Base-by-base conservation (phyloP, 306 rosid genomes). In the Chamaecrista fasciculata region DNA sequence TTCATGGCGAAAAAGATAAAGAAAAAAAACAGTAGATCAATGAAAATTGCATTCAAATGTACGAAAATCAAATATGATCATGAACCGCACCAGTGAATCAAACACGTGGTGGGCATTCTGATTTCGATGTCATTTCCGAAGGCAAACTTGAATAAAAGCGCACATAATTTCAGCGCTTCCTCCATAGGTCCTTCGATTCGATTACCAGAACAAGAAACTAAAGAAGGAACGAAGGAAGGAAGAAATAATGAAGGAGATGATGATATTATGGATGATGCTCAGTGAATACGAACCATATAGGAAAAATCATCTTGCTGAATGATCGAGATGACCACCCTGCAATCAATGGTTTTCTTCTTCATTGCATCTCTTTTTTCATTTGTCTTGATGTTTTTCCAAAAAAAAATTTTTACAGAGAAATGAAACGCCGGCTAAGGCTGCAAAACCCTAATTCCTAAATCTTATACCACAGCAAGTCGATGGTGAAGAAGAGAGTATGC, bases 111-210 rank as follows among this genome's bases (percentile, higher is more conserved):
- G 70, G 26, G 79, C 49, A 37, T 80, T 79, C 67, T 25, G 74
- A 53, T 73, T 81, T 88, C 87, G 60, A 25, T 6, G 12, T 25
- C 10, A 78, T 91, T 43, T 94, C 15, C 99, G 95, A 91, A 94
- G 89, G 92, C 91, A 94, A 94, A 94, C 99, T 94, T 94, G 94
- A 87, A 82, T 39, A 69, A 65, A 73, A 64, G 78, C 91, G 85
- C 97, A 94, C 77, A 21, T 87, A 78, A 68, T 79, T 44, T 43
- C 14, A 2, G 96, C 92, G 79, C 82, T 43, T 51, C 88, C 81
- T 91, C 99, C 96, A 88, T 91, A 94, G 99, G 97, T 83, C 98
- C 82, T 82, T 78, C 84, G 89, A 58, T 82, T 70, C 84, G 89
- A 58, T 82, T 70, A 31, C 8, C 42, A 28, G 6, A 42, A 36